phyloP scores from a whole-genome alignment of 2,329 filamentous ascomycete species.

The Grosmannia clavigera region DNA sequence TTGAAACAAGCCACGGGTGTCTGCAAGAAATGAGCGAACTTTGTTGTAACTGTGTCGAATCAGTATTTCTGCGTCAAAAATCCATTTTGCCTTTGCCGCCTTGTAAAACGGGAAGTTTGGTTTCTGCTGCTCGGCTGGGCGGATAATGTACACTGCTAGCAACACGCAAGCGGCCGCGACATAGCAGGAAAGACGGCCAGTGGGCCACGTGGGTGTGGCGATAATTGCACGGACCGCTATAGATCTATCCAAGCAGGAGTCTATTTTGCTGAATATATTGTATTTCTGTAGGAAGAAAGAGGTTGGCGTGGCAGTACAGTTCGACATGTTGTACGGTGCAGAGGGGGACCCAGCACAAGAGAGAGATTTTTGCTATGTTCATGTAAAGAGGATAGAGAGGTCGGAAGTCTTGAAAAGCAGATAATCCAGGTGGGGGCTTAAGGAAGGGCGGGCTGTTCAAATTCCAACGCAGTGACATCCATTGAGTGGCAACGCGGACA shows the following conservation, averaged over 20 bases:
- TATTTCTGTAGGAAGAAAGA: constrained; percentile 10
- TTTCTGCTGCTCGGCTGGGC: constrained; percentile 18
- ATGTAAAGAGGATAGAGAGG: background rate
- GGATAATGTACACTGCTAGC: constrained; percentile 27
- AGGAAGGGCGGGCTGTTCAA: background rate
- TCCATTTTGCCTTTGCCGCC: constrained; percentile 36
- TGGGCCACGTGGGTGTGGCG: constrained; percentile 9
- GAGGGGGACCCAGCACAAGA: background rate
- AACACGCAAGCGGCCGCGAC: constrained; percentile 24
- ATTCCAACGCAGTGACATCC: background rate
- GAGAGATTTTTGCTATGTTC: background rate
- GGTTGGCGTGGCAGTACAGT: constrained; percentile 11
- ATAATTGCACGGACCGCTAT: constrained; percentile 16
- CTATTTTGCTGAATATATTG: constrained; percentile 13
- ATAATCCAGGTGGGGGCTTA: background rate
- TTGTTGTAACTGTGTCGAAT: constrained; percentile 37
- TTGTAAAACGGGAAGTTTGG: constrained; percentile 32
- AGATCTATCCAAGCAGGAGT: constrained; percentile 14
- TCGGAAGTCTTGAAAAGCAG: background rate
- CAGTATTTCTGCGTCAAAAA: constrained; percentile 34
- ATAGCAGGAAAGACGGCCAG: constrained; percentile 27
- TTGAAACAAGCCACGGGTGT: background rate
- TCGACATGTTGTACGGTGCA: constrained; percentile 9
- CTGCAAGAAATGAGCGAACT: constrained; percentile 16
- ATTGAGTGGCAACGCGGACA: background rate